These are phyloP conservation scores for Daldinia vernicosa DNA, from an alignment of 495 filamentous ascomycete genomes.

Conservation along the genomic window DNA sequence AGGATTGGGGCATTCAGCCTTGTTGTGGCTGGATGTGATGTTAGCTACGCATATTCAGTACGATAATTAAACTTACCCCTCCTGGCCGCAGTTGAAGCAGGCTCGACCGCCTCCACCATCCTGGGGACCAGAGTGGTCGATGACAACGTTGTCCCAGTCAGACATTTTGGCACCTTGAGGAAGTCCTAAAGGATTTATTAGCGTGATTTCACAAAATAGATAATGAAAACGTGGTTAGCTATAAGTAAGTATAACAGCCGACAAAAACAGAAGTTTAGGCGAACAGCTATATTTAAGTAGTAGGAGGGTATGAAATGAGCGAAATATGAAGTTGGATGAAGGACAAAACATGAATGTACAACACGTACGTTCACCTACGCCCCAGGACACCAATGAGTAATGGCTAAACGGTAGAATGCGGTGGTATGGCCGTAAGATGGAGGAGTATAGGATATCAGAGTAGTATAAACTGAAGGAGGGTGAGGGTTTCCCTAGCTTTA, in stretches of 20 bases:
- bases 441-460: background rate
- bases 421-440: background rate
- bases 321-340: background rate
- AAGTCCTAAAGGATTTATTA: background rate
- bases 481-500: background rate
- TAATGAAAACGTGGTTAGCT: background rate
- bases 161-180: background rate
- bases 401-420: no score
- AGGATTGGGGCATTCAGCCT: conserved; percentile 59
- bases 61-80: conserved; percentile 63
- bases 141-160: background rate
- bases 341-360: background rate
- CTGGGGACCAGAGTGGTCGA: conserved; percentile 43
- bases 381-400: background rate
- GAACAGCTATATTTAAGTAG: background rate
- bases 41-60: conserved; percentile 23
- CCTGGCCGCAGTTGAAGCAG: conserved; percentile 84
- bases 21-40: conserved; percentile 53
- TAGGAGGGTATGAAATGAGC: background rate
- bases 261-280: background rate
- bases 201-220: background rate
- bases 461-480: background rate
- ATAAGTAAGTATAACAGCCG: background rate
- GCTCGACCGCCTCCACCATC: conserved; percentile 59
- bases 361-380: background rate